phyloP scores from a whole-genome alignment of 139 green algal genomes.

The Penium margaritaceum region DNA sequence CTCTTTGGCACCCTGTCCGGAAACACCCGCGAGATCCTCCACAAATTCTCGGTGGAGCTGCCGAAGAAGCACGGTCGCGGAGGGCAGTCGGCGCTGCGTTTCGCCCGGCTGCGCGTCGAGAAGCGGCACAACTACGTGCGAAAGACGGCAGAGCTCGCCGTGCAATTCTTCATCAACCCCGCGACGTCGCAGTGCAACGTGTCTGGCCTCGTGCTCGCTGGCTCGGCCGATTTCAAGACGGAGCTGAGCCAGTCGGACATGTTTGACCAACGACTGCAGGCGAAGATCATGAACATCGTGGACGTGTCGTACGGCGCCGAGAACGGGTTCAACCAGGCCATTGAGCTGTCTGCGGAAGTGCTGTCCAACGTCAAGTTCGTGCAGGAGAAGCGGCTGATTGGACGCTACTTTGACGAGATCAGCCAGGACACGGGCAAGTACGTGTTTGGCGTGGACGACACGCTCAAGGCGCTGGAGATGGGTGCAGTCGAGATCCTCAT shows the following conservation, averaged over 20 bases:
- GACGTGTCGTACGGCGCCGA: conserved; percentile 94
- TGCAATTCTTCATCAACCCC: conserved; percentile 82
- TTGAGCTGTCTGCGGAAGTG: conserved; percentile 88
- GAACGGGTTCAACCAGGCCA: conserved; percentile 88
- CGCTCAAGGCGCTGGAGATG: conserved; percentile 93
- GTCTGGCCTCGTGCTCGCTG: conserved; percentile 84
- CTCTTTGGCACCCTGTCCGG: conserved; percentile 93
- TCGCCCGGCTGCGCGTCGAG: conserved; percentile 91
- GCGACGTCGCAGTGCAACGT: conserved; percentile 71
- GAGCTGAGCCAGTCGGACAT: conserved; percentile 86
- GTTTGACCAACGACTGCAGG: conserved; percentile 85
- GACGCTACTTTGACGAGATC: conserved; percentile 95
- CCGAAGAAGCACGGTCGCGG: conserved; percentile 96
- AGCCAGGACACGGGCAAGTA: conserved; percentile 89
- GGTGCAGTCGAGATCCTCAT: conserved; percentile 97
- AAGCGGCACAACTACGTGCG: conserved; percentile 99
- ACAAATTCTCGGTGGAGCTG: conserved; percentile 95
- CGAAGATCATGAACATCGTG: conserved; percentile 76
- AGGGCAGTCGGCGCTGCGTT: conserved; percentile 92
- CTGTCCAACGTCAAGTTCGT: conserved; percentile 99
- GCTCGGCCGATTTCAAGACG: conserved; percentile 96
- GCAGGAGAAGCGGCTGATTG: conserved; percentile 47
- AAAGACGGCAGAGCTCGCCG: conserved; percentile 80
- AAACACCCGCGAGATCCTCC: conserved; percentile 86
- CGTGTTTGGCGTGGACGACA: conserved; percentile 88